phyloP scores from a whole-genome alignment of 2,329 filamentous ascomycete species.

The Cladosporium sp. region DNA sequence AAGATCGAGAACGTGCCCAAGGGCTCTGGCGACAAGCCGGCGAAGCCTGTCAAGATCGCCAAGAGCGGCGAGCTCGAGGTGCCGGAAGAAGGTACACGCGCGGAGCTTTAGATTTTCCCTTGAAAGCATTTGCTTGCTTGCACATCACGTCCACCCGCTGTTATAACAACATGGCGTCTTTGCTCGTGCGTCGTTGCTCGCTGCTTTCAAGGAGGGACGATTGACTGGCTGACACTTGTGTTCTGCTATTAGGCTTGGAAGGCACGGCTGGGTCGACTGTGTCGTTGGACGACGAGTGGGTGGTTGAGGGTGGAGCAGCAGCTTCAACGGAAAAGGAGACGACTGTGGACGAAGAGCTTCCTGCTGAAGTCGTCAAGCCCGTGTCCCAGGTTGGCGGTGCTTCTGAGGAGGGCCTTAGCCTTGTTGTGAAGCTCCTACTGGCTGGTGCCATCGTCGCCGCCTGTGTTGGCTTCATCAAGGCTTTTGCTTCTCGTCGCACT shows the following conservation, averaged over 20 bases:
- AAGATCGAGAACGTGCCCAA: slow-evolving; percentile 72
- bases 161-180: slow-evolving; percentile 13
- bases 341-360: slow-evolving; percentile 11
- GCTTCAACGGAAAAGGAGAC: slow-evolving; percentile 8
- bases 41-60: slow-evolving; percentile 66
- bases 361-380: slow-evolving; percentile 14
- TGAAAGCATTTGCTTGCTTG: background rate
- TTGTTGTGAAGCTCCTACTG: slow-evolving; percentile 43
- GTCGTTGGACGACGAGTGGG: slow-evolving; percentile 36
- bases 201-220: slow-evolving; percentile 6
- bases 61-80: slow-evolving; percentile 82
- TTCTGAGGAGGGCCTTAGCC: slow-evolving; percentile 35
- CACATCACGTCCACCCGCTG: background rate
- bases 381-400: slow-evolving; percentile 1
- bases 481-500: slow-evolving; percentile 17
- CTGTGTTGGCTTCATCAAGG: slow-evolving; percentile 30
- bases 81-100: slow-evolving; percentile 86
- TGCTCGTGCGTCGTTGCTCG: slow-evolving; percentile 16
- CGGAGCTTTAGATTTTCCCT: slow-evolving; percentile 67
- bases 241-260: slow-evolving; percentile 38
- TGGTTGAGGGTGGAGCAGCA: slow-evolving; percentile 11
- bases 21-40: slow-evolving; percentile 63
- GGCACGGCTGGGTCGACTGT: slow-evolving; percentile 39
- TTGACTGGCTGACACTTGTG: slow-evolving; percentile 14
- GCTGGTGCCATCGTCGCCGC: slow-evolving; percentile 40